A percentile compares a stretch with the other conserved stretches of the same genome.
phyloP scores from a whole-genome alignment of 1,139 yeast species.

The Nadsonia starkeyi-henricii region DNA sequence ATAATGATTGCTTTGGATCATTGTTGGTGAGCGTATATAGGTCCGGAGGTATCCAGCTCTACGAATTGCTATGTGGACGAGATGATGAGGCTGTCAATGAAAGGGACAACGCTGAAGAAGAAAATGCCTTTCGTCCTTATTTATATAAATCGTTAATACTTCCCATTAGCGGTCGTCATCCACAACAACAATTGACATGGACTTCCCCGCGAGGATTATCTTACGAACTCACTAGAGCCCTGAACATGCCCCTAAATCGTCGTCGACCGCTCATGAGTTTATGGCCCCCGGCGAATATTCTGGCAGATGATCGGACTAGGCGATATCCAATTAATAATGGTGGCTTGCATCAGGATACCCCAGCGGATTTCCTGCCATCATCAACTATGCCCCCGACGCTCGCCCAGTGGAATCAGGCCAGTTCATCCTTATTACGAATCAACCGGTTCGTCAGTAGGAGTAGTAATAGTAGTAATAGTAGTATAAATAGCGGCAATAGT shows the following conservation, averaged over 20 bases:
- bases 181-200: neutral
- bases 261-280: constrained; percentile 7
- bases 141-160: neutral
- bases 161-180: neutral
- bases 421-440: neutral
- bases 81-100: too few relatives aligned
- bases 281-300: constrained; percentile 11
- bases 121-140: neutral
- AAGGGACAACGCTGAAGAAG: too few relatives aligned
- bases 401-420: neutral
- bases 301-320: constrained; percentile 8
- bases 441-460: neutral
- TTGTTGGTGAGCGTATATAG: too few relatives aligned
- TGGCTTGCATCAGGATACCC: neutral
- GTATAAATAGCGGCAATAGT: neutral
- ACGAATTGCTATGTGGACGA: too few relatives aligned
- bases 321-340: neutral
- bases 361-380: neutral
- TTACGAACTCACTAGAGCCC: constrained; percentile 6
- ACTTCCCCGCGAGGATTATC: neutral
- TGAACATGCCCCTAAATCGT: constrained; percentile 4
- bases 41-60: too few relatives aligned
- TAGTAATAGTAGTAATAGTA: neutral
- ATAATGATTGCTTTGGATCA: too few relatives aligned
- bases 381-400: too few relatives aligned